Base-by-base conservation (phyloP, 2,329 filamentous ascomycete species). In the Cordyceps militaris region DNA sequence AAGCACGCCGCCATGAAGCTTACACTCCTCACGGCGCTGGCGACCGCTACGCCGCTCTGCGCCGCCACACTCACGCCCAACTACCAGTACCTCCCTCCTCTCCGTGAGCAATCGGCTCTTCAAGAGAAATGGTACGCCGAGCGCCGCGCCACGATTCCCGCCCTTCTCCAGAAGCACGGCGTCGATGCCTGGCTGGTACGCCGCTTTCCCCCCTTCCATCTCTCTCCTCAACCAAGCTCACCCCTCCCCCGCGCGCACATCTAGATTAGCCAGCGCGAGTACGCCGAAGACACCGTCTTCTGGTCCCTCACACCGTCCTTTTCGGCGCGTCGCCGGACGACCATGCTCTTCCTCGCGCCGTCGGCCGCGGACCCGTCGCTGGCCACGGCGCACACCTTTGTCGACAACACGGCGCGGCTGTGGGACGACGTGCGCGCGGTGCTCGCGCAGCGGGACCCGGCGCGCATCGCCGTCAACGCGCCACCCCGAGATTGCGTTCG, bases 231-330 rank as follows among this genome's bases (percentile, higher is more conserved):
- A 21, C 8, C 36, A 38, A 19, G 0, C 3, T 19, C 14, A 19
- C 21, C 21, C n/a, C 36, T 9, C n/a, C 1, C 11, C 9, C 8
- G 4, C 24, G 9, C 24, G 6, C 3, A 21, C 30, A 5, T 24
- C 4, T 14, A 79, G 75, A 76, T 78, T 62, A 76, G 74, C 67
- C 76, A 80, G 66, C 74, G 73, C 51, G 77, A 80, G 61, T 78
- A 79, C 63, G 76, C 74, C 59, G 77, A 80, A 62, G 77, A 80
- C 57, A 79, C 76, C 0, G 72, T 75, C 24, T 79, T 79, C 66
- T 79, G 76, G 76, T 75, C 76, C 3, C 70, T 80, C 34, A 79
- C 79, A 61, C 68, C 65, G 7, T 71, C 77, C 62, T 79, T 79
- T 65, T 77, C 76, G 2, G 76, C 78, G 4, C 72, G 76, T 6